Evolutionary conservation across 208 protist species (phyloP).

Genomic region (Porcisia deanei): DNA sequence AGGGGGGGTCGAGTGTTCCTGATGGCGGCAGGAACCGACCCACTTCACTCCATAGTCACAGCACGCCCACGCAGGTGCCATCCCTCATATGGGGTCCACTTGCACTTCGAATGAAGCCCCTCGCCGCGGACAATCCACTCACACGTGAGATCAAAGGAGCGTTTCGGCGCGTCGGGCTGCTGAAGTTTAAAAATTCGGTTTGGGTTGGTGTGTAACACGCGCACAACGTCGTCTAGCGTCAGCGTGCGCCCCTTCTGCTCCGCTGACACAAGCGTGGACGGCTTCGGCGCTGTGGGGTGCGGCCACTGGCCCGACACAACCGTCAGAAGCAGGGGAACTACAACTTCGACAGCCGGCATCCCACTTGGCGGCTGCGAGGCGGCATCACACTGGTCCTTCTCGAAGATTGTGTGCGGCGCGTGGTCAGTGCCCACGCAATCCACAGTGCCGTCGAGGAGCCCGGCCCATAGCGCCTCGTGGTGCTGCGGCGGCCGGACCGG

Average conservation of each 20-base stretch:
- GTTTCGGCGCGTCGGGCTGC: constrained; percentile 26
- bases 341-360: constrained; percentile 92
- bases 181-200: constrained; percentile 73
- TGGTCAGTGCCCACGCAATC: constrained; percentile 96
- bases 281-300: constrained; percentile 56
- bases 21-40: neutral
- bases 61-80: constrained; percentile 69
- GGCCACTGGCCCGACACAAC: constrained; percentile 69
- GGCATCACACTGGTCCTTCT: constrained; percentile 67
- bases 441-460: constrained; percentile 84
- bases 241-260: constrained; percentile 24
- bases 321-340: constrained; percentile 92
- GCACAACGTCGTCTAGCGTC: constrained; percentile 57
- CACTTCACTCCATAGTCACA: constrained; percentile 6
- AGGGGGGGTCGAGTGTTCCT: neutral
- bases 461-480: constrained; percentile 88
- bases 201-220: constrained; percentile 78
- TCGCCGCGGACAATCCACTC: constrained; percentile 65
- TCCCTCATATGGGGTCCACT: constrained; percentile 86
- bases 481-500: constrained; percentile 77
- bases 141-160: constrained; percentile 44
- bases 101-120: constrained; percentile 80
- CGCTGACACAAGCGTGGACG: constrained; percentile 39
- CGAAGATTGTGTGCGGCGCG: constrained; percentile 90
- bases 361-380: constrained; percentile 80